Conservation (phyloP, 345 rosid species). For the Kandelia obovata region DNA sequence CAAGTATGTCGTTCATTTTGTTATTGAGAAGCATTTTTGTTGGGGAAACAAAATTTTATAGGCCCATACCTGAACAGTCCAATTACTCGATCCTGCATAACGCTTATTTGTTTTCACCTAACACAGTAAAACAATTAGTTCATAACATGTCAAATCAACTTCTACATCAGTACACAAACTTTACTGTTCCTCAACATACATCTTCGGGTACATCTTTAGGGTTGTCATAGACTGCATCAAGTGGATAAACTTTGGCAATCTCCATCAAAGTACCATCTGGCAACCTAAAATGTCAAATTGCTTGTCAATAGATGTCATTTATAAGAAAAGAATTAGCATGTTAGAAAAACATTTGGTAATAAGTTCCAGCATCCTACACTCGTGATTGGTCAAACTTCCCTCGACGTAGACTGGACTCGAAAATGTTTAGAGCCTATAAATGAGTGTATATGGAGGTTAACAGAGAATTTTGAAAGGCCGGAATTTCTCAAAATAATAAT, state of each 20-base stretch:
- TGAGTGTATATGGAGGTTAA: constrained; percentile 20
- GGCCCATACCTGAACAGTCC: constrained; percentile 83
- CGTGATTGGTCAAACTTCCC: constrained; percentile 95
- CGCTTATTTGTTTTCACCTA: constrained; percentile 83
- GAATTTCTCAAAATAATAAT: neutral
- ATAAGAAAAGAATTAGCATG: neutral
- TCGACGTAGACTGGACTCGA: constrained; percentile 84
- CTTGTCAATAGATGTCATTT: constrained; percentile 1
- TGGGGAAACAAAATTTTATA: neutral
- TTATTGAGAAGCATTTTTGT: neutral
- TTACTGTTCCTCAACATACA: constrained; percentile 21
- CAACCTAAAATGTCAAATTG: constrained; percentile 45
- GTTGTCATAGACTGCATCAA: constrained; percentile 85
- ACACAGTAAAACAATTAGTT: constrained; percentile 13
- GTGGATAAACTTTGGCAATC: constrained; percentile 82
- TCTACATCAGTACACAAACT: neutral
- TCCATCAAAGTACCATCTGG: constrained; percentile 92
- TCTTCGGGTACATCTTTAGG: constrained; percentile 57
- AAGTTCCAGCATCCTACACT: constrained; percentile 49
- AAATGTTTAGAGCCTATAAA: constrained; percentile 84
- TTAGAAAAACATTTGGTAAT: neutral
- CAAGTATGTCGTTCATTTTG: neutral
- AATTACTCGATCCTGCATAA: constrained; percentile 79
- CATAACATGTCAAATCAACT: constrained; percentile 3
- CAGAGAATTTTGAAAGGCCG: neutral